These are phyloP conservation scores for Hibiscus syriacus DNA, from an alignment of 345 rosid genomes.

Conservation along the genomic window DNA sequence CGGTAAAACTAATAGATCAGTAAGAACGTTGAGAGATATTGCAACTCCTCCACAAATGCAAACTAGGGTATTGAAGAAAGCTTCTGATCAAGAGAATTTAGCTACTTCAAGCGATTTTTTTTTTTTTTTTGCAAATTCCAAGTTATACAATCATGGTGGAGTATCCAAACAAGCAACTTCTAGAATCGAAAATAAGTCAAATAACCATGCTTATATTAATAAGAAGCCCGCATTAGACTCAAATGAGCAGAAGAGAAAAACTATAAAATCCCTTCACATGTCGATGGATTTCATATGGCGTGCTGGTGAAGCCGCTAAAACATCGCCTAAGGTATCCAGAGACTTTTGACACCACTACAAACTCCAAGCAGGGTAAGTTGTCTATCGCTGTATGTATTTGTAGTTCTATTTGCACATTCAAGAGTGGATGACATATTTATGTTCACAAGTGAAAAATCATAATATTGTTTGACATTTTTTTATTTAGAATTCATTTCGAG, in stretches of 20 bases:
- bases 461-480: no score
- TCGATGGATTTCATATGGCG: constrained; percentile 36
- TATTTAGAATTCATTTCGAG: no score
- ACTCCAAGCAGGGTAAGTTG: constrained; percentile 42
- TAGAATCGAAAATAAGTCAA: constrained; percentile 19
- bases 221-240: constrained; percentile 22
- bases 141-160: constrained; percentile 1
- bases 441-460: not conserved
- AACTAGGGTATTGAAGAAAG: constrained; percentile 23
- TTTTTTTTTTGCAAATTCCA: no score
- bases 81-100: constrained; percentile 7
- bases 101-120: constrained; percentile 7
- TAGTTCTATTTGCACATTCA: constrained; percentile 4
- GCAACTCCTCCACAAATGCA: constrained; percentile 23
- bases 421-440: not conserved
- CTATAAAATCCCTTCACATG: constrained; percentile 35
- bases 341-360: constrained; percentile 23
- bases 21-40: constrained; percentile 25
- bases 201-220: constrained; percentile 10
- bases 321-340: constrained; percentile 28
- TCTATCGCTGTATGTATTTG: constrained; percentile 12
- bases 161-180: constrained; percentile 21
- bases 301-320: constrained; percentile 23
- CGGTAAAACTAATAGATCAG: constrained; percentile 26
- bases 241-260: constrained; percentile 27